Conservation (phyloP, 2,329 filamentous ascomycete species). For the Ophiostoma montium region DNA sequence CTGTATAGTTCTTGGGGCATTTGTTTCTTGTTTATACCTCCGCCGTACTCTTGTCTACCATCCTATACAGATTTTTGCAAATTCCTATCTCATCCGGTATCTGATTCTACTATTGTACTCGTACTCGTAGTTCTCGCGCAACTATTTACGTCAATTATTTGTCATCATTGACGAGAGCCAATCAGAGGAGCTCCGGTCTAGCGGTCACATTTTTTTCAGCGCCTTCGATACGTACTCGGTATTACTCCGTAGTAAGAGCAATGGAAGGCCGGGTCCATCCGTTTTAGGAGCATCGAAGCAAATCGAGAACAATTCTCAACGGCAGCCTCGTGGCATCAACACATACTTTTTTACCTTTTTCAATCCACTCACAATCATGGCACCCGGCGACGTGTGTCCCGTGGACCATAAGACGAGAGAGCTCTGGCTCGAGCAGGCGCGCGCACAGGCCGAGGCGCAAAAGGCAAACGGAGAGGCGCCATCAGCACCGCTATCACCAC, state of each 20-base stretch:
- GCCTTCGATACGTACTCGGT: too few relatives aligned
- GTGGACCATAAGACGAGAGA: conserved; percentile 84
- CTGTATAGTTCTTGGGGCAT: background rate
- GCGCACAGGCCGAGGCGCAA: conserved; percentile 26
- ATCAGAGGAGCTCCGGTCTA: too few relatives aligned
- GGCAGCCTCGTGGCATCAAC: too few relatives aligned
- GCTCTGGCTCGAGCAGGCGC: conserved; percentile 65
- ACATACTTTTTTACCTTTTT: too few relatives aligned
- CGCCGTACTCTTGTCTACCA: background rate
- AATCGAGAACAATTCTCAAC: background rate
- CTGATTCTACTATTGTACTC: background rate
- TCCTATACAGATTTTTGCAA: background rate
- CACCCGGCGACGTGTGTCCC: conserved; percentile 41
- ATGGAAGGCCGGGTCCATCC: background rate
- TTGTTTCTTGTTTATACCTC: background rate
- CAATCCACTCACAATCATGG: background rate
- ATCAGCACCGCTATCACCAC: conserved; percentile 13
- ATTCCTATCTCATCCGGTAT: background rate
- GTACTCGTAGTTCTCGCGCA: too few relatives aligned
- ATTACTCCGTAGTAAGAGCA: background rate
- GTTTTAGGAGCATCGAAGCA: background rate
- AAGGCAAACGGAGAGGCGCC: conserved; percentile 6
- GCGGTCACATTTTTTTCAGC: background rate
- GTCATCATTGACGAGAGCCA: background rate
- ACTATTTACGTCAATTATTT: background rate